Evolutionary conservation across 2,329 filamentous ascomycete genomes (phyloP).

Genomic region (Arthroderma sp.): DNA sequence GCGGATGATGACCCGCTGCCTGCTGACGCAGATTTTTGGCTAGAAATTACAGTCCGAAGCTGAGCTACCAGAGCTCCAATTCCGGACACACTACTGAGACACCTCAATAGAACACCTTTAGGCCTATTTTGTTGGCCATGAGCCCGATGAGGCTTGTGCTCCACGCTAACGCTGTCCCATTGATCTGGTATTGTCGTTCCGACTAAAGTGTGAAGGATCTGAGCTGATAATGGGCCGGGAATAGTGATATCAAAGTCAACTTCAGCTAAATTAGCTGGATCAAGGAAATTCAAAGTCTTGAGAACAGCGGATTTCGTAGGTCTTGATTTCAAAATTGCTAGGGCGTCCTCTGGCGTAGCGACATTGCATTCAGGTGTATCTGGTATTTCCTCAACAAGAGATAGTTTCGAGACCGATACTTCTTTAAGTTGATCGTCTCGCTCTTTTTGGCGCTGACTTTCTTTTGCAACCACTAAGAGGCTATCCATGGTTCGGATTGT

Average conservation of each 20-base stretch:
- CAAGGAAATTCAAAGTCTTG: conserved; percentile 21
- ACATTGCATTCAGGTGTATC: conserved; percentile 4
- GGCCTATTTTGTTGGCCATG: conserved; percentile 13
- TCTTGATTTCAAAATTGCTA: conserved; percentile 28
- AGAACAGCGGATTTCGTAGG: conserved; percentile 24
- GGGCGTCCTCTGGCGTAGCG: conserved; percentile 16
- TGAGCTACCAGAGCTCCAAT: conserved; percentile 64
- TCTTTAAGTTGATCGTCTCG: not conserved
- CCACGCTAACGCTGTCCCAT: conserved; percentile 50
- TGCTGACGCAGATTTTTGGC: conserved; percentile 14
- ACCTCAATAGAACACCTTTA: conserved; percentile 42
- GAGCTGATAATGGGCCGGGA: conserved; percentile 56
- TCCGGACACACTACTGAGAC: conserved; percentile 60
- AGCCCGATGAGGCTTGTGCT: conserved; percentile 24
- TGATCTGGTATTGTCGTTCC: conserved; percentile 67
- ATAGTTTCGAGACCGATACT: not conserved
- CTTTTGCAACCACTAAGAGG: conserved; percentile 26
- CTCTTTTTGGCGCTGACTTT: conserved; percentile 14
- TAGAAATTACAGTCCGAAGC: conserved; percentile 45
- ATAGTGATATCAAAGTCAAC: conserved; percentile 43
- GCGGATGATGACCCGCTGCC: conserved; percentile 22
- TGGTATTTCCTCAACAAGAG: not conserved
- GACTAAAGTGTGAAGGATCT: conserved; percentile 63
- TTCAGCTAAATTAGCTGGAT: conserved; percentile 18
- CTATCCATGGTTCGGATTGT: conserved; percentile 20